A percentile compares a stretch with the other conserved stretches of the same genome.
phyloP scores from a whole-genome alignment of 2,329 filamentous ascomycete genomes.

The Colletotrichum graminicola region DNA sequence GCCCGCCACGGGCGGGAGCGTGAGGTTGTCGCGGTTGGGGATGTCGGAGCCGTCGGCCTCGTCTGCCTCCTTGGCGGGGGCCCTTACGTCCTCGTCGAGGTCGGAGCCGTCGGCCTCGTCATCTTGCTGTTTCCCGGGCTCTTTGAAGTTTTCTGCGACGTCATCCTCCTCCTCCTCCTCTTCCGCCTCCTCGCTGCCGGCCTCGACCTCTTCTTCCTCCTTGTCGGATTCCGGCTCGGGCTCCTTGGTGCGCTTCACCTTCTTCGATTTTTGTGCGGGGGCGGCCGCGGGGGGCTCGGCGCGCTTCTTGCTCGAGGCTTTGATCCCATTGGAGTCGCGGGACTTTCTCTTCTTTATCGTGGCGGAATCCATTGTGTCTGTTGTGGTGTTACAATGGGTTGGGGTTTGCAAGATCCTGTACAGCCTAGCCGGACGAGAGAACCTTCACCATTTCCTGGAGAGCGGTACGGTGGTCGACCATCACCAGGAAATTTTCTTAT shows the following conservation, averaged over 20 bases:
- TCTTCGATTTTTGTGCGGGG: constrained; percentile 56
- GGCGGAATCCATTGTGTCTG: constrained; percentile 41
- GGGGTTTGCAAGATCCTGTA: background rate
- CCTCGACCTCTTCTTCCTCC: constrained; percentile 45
- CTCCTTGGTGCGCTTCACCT: constrained; percentile 54
- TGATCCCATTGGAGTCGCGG: constrained; percentile 49
- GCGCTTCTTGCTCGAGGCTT: constrained; percentile 52
- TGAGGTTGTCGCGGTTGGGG: constrained; percentile 56
- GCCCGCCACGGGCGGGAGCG: constrained; percentile 67
- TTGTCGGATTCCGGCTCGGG: constrained; percentile 46
- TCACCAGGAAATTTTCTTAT: constrained; percentile 42
- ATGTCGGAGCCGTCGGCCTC: constrained; percentile 52
- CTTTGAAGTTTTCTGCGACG: constrained; percentile 45
- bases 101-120: constrained; percentile 45
- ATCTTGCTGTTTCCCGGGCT: constrained; percentile 47
- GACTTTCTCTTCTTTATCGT: constrained; percentile 60
- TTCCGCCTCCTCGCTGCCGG: constrained; percentile 48
- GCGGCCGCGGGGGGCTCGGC: constrained; percentile 49
- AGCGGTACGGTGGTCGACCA: background rate
- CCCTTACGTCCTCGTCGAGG: constrained; percentile 44
- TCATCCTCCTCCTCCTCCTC: constrained; percentile 49
- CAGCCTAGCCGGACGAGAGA: background rate
- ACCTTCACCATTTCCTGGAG: background rate
- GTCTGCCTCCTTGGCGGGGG: constrained; percentile 43
- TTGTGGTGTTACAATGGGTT: constrained; percentile 34